A percentile compares a stretch with the other conserved stretches of the same genome.
Evolutionary conservation across 305 asterid species (phyloP).

Genomic region (Lippia alba): DNA sequence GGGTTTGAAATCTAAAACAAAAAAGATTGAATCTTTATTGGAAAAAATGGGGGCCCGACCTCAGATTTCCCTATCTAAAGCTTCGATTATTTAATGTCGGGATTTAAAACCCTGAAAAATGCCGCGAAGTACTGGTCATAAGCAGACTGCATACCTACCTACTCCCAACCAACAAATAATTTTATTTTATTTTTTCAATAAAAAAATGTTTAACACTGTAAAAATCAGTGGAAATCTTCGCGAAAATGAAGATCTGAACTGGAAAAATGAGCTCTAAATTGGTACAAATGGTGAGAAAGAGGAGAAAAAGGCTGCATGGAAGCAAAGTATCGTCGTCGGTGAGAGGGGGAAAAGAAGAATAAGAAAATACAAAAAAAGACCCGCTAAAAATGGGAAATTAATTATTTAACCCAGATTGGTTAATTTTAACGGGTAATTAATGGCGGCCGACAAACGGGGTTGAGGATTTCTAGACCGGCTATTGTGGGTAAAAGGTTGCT

Average conservation of each 20-base stretch:
- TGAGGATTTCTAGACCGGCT: constrained; percentile 28
- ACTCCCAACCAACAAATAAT: constrained; percentile 42
- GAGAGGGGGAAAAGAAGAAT: constrained; percentile 9
- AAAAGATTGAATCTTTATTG: constrained; percentile 24
- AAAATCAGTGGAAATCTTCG: constrained; percentile 38
- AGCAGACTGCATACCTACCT: constrained; percentile 31
- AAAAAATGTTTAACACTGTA: constrained; percentile 30
- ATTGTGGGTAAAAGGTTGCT: constrained; percentile 34
- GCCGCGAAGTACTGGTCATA: constrained; percentile 45
- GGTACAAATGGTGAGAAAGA: constrained; percentile 1
- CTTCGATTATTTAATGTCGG: constrained; percentile 28
- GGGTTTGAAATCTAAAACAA: background rate
- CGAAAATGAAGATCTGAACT: constrained; percentile 24
- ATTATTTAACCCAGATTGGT: background rate
- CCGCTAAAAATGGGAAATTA: constrained; percentile 12
- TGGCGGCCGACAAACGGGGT: constrained; percentile 45
- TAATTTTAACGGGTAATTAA: constrained; percentile 30
- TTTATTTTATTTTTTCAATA: background rate
- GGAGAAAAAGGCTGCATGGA: constrained; percentile 19
- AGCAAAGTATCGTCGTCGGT: constrained; percentile 22
- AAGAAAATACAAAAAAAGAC: background rate
- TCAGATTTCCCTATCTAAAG: constrained; percentile 47
- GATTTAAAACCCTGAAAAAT: constrained; percentile 35
- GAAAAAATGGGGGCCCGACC: constrained; percentile 40
- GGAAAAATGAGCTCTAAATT: constrained; percentile 4